Evolutionary conservation across 495 filamentous ascomycete genomes (phyloP).

Genomic region (Geoglossum glabrum): DNA sequence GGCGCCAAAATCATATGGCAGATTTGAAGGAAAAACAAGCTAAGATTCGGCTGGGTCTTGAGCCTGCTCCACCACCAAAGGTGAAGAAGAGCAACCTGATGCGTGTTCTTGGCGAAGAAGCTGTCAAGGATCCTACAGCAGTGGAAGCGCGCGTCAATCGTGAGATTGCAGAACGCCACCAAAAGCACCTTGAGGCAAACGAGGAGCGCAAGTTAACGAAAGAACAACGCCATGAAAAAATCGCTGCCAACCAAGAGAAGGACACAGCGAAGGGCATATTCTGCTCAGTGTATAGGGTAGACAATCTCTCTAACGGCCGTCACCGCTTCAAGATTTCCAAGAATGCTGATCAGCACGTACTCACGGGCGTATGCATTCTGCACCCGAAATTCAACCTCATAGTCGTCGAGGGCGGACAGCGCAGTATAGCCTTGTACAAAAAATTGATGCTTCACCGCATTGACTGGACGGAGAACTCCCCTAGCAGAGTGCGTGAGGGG

Average conservation of each 20-base stretch:
- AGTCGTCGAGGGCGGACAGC: constrained; percentile 75
- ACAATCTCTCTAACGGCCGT: constrained; percentile 68
- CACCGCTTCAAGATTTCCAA: constrained; percentile 84
- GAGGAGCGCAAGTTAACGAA: constrained; percentile 80
- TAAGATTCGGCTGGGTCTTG: constrained; percentile 78
- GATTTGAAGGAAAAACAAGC: constrained; percentile 90
- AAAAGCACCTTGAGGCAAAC: constrained; percentile 58
- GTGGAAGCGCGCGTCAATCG: constrained; percentile 84
- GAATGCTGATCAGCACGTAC: constrained; percentile 70
- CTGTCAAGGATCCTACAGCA: constrained; percentile 92
- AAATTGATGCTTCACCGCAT: constrained; percentile 86
- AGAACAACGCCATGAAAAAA: constrained; percentile 73
- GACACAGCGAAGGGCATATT: constrained; percentile 72
- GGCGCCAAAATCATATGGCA: constrained; percentile 75
- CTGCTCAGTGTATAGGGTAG: constrained; percentile 71
- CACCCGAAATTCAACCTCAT: constrained; percentile 73
- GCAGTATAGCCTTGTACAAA: constrained; percentile 61
- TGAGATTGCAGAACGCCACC: constrained; percentile 68
- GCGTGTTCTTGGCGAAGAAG: constrained; percentile 92
- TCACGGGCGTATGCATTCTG: constrained; percentile 77
- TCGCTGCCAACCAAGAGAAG: constrained; percentile 61
- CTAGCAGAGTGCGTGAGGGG: constrained; percentile 35
- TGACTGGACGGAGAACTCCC: constrained; percentile 79
- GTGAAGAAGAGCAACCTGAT: constrained; percentile 92
- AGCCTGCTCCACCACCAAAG: constrained; percentile 77